These are phyloP conservation scores for Teunomyces atbi DNA, from an alignment of 805 yeast genomes.

Conservation along the genomic window DNA sequence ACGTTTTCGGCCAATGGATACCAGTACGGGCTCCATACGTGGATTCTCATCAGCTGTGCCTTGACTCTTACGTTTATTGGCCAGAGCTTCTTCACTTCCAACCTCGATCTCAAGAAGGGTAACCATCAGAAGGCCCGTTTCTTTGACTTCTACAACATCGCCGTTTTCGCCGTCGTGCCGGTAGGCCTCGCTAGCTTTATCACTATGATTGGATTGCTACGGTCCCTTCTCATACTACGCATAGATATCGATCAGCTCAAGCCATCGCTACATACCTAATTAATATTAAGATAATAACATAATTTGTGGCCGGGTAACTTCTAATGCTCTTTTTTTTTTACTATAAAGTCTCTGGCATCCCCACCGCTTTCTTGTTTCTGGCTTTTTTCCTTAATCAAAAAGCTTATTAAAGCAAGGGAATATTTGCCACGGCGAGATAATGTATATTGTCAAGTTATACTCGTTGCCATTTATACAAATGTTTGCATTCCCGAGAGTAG, in stretches of 20 bases:
- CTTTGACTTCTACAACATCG: constrained; percentile 82
- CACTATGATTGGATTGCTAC: constrained; percentile 80
- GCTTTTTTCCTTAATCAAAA: constrained; percentile 51
- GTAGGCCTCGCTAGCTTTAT: constrained; percentile 92
- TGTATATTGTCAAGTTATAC: constrained; percentile 57
- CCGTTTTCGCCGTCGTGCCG: constrained; percentile 97
- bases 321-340: background rate
- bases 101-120: constrained; percentile 51
- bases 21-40: constrained; percentile 76
- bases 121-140: constrained; percentile 53
- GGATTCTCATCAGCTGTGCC: constrained; percentile 88
- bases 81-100: constrained; percentile 86
- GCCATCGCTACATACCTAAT: background rate
- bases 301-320: constrained; percentile 4
- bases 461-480: constrained; percentile 58
- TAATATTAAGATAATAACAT: background rate
- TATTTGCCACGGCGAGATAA: constrained; percentile 69
- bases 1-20: constrained; percentile 66
- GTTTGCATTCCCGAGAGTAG: constrained; percentile 50
- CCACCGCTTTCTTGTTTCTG: constrained; percentile 5
- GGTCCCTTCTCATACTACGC: constrained; percentile 73
- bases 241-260: constrained; percentile 47
- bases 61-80: constrained; percentile 76
- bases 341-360: constrained; percentile 8
- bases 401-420: constrained; percentile 50